Percentiles rank a stretch among this genome's conserved stretches.
phyloP scores from a whole-genome alignment of 164 flowering plant genomes.

The Annona squamosa region DNA sequence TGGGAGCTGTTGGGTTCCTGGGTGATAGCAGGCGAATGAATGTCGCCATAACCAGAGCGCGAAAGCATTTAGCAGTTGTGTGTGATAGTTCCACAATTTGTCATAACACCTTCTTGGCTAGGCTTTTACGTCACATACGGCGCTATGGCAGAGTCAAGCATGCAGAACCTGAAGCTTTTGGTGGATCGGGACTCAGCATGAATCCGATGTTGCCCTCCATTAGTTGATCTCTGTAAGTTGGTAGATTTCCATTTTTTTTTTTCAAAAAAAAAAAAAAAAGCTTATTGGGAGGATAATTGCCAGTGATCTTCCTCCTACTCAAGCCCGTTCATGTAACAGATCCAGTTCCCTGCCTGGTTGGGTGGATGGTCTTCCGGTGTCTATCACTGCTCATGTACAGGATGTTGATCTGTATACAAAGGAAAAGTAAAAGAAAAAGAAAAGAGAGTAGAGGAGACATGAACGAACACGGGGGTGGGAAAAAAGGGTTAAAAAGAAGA shows the following conservation, averaged over 20 bases:
- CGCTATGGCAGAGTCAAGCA: slow-evolving; percentile 77
- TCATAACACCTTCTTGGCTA: slow-evolving; percentile 84
- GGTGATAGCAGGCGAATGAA: slow-evolving; percentile 92
- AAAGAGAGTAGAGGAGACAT: too few relatives aligned
- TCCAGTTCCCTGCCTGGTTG: not conserved
- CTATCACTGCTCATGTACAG: not conserved
- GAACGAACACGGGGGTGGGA: too few relatives aligned
- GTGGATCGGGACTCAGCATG: slow-evolving; percentile 72
- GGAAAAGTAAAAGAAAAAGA: not conserved
- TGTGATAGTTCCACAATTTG: slow-evolving; percentile 94
- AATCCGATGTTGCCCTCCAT: slow-evolving; percentile 60
- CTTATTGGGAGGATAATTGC: not conserved
- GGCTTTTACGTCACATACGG: slow-evolving; percentile 86
- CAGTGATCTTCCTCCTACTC: not conserved
- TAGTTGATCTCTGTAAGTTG: slow-evolving; percentile 7
- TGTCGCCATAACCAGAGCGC: slow-evolving; percentile 90
- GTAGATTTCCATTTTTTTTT: not conserved
- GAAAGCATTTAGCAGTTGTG: slow-evolving; percentile 78
- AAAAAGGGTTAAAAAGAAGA: not conserved
- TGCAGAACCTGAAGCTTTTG: slow-evolving; percentile 62
- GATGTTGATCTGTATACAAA: not conserved
- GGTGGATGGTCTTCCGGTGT: not conserved
- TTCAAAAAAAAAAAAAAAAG: not conserved
- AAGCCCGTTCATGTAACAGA: not conserved
- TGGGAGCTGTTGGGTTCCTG: slow-evolving; percentile 92